These are phyloP conservation scores for Verticillium longisporum DNA, from an alignment of 2,329 filamentous ascomycete species.

Conservation along the genomic window DNA sequence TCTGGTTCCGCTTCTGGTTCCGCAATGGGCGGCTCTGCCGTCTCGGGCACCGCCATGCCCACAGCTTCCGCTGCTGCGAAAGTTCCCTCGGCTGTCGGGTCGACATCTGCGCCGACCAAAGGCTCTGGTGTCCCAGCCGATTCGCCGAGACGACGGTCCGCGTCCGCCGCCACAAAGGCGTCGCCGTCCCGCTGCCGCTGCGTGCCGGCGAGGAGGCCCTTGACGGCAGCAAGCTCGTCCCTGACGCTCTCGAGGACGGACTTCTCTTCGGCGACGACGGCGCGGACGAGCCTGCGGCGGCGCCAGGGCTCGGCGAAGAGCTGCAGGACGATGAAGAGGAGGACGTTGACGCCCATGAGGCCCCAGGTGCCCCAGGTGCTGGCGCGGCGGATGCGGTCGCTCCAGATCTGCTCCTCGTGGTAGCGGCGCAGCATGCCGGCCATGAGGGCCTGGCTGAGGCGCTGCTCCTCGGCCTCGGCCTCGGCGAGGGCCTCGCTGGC, in stretches of 20 bases:
- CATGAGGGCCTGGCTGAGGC: slow-evolving; percentile 67
- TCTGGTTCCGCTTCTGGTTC: slow-evolving; percentile 1
- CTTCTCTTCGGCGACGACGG: slow-evolving; percentile 74
- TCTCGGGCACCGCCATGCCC: slow-evolving; percentile 1
- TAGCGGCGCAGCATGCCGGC: slow-evolving; percentile 83
- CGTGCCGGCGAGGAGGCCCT: slow-evolving; percentile 16
- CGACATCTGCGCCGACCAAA: slow-evolving; percentile 17
- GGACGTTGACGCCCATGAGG: slow-evolving; percentile 91
- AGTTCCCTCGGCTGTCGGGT: slow-evolving; percentile 14
- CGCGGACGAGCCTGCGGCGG: slow-evolving; percentile 69
- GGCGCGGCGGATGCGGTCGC: slow-evolving; percentile 91
- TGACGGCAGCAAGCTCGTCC: slow-evolving; percentile 30
- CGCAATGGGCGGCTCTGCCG: neutral
- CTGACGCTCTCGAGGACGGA: slow-evolving; percentile 43
- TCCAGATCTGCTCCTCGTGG: slow-evolving; percentile 99
- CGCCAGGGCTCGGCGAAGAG: slow-evolving; percentile 92
- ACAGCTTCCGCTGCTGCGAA: slow-evolving; percentile 2
- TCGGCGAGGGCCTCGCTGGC: slow-evolving; percentile 66
- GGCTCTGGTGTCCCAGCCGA: slow-evolving; percentile 10
- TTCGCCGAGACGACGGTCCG: slow-evolving; percentile 17
- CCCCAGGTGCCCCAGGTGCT: slow-evolving; percentile 99
- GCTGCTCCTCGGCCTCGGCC: slow-evolving; percentile 75
- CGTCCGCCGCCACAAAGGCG: slow-evolving; percentile 20
- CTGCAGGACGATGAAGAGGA: slow-evolving; percentile 80
- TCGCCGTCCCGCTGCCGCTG: slow-evolving; percentile 2